A percentile compares a stretch with the other conserved stretches of the same genome.
Evolutionary conservation across 768 basidiomycete species (phyloP).

Genomic region (Podaxis rugospora): DNA sequence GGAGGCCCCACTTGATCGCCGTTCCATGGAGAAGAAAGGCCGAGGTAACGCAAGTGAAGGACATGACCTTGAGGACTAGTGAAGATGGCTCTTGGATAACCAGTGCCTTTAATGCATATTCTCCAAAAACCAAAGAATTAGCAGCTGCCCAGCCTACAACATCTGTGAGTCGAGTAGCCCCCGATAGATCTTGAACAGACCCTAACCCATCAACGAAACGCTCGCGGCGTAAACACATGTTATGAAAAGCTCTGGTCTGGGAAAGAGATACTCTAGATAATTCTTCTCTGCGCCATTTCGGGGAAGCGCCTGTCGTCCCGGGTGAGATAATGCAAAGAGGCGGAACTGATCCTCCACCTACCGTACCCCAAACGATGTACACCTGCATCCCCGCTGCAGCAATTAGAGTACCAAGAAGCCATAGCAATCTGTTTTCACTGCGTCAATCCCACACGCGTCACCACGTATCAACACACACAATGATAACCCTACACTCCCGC

Average conservation of each 20-base stretch:
- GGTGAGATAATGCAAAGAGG: background rate
- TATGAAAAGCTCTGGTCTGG: constrained; percentile 49
- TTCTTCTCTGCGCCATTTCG: constrained; percentile 69
- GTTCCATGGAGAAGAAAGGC: constrained; percentile 35
- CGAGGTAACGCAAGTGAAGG: constrained; percentile 33
- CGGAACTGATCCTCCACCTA: constrained; percentile 12
- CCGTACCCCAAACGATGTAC: constrained; percentile 32
- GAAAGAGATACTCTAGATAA: constrained; percentile 61
- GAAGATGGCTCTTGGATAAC: constrained; percentile 15
- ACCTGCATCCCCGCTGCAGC: constrained; percentile 32
- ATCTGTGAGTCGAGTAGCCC: background rate
- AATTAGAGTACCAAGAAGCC: constrained; percentile 30
- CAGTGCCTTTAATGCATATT: constrained; percentile 36
- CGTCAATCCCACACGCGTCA: background rate
- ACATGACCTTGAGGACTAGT: constrained; percentile 28
- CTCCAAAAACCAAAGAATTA: constrained; percentile 54
- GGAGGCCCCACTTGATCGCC: constrained; percentile 48
- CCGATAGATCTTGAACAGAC: background rate
- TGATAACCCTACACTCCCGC: constrained; percentile 38
- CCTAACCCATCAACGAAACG: constrained; percentile 42
- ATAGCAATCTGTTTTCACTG: constrained; percentile 23
- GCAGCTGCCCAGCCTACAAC: constrained; percentile 35
- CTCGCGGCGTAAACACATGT: constrained; percentile 55
- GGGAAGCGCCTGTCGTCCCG: constrained; percentile 41
- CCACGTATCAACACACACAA: constrained; percentile 19